Evolutionary conservation across 2,329 filamentous ascomycete species (phyloP).

Genomic region (Fusarium sterilihyphosum): DNA sequence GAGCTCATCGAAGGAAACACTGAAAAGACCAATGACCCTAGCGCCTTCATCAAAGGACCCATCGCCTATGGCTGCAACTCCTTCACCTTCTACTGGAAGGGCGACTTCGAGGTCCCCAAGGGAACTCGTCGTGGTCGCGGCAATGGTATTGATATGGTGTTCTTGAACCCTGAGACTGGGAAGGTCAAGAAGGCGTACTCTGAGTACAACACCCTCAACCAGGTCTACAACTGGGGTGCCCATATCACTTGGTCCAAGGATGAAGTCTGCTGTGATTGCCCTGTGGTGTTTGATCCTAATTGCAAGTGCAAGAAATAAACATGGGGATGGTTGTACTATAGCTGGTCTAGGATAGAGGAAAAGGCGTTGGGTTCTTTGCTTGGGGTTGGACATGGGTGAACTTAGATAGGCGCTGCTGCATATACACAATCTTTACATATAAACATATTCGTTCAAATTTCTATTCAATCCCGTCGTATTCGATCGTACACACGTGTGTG

Average conservation of each 20-base stretch:
- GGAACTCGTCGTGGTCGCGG: conserved; percentile 18
- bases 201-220: conserved; percentile 39
- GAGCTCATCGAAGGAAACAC: conserved; percentile 29
- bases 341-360: neutral
- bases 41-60: conserved; percentile 26
- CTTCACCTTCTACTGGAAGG: conserved; percentile 39
- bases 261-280: conserved; percentile 31
- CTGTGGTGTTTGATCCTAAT: conserved; percentile 26
- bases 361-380: neutral
- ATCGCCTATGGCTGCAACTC: conserved; percentile 37
- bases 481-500: accelerated
- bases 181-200: conserved; percentile 31
- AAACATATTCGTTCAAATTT: accelerated
- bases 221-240: conserved; percentile 34
- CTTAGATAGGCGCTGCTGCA: neutral
- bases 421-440: conserved; percentile 2
- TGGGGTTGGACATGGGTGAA: neutral
- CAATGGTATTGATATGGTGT: conserved; percentile 37
- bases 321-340: neutral
- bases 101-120: conserved; percentile 23
- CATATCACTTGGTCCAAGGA: conserved; percentile 36
- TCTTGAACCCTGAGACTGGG: conserved; percentile 15
- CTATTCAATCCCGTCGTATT: accelerated
- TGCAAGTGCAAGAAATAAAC: conserved; percentile 28
- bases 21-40: conserved; percentile 14